Percentiles rank a stretch among this genome's conserved stretches.
phyloP scores from a whole-genome alignment of 179 eudicot genomes.

The Camellia oleifera region DNA sequence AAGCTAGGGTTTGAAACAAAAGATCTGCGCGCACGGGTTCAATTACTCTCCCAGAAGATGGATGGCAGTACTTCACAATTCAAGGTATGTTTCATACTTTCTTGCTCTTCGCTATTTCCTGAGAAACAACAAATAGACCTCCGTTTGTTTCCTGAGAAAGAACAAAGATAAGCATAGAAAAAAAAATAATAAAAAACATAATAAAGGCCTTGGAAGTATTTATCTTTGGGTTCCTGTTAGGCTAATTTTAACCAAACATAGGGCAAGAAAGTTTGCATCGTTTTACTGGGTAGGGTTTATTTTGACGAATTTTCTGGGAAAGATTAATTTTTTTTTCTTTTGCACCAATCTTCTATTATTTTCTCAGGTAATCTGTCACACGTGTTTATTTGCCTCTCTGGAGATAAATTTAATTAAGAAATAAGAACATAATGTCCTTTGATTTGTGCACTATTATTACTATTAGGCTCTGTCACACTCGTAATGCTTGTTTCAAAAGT shows the following conservation, averaged over 20 bases:
- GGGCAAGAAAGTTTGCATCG: not conserved
- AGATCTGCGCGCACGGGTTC: not conserved
- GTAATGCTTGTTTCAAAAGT: no score
- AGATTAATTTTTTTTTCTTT: no score
- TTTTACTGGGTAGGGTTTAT: not conserved
- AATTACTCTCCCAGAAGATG: constrained; percentile 7
- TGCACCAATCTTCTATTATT: no score
- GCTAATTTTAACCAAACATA: not conserved
- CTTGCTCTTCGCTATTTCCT: not conserved
- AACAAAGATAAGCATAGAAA: not conserved
- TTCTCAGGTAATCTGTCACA: no score
- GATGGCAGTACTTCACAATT: not conserved
- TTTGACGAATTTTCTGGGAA: no score
- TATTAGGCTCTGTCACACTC: not conserved
- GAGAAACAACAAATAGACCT: no score
- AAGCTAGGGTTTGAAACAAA: not conserved
- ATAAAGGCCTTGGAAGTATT: not conserved
- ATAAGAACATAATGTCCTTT: not conserved
- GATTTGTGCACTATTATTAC: not conserved
- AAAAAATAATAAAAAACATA: not conserved
- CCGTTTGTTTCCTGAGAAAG: not conserved
- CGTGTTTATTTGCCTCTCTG: no score
- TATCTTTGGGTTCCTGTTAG: not conserved
- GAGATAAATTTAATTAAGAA: no score
- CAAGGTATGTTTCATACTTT: constrained; percentile 10